Conservation (phyloP, 495 filamentous ascomycete species). For the Aspergillus carlsbadensis region DNA sequence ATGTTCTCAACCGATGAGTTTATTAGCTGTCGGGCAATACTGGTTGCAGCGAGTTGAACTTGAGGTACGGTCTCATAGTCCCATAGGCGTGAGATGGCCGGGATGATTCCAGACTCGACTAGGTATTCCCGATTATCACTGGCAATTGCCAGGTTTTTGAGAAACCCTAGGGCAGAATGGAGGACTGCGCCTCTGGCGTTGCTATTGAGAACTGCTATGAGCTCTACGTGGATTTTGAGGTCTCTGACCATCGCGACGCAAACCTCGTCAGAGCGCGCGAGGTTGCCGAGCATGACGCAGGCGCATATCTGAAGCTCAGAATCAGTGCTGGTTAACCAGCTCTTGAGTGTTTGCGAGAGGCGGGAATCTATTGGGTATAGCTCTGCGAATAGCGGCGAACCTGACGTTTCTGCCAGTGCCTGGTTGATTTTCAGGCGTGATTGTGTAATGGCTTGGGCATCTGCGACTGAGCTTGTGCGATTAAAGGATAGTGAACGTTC, state of each 20-base stretch:
- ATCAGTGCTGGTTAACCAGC: constrained; percentile 50
- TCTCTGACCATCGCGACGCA: constrained; percentile 57
- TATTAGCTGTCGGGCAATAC: constrained; percentile 65
- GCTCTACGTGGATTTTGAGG: constrained; percentile 50
- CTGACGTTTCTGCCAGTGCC: constrained; percentile 63
- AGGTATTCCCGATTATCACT: constrained; percentile 58
- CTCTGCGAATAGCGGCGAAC: constrained; percentile 52
- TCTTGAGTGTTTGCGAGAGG: constrained; percentile 52
- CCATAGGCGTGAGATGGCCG: constrained; percentile 61
- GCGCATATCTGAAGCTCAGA: constrained; percentile 68
- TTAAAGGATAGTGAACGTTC: constrained; percentile 29
- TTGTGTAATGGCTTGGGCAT: constrained; percentile 51
- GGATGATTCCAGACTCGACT: constrained; percentile 51
- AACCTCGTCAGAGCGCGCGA: constrained; percentile 68
- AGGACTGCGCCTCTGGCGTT: constrained; percentile 52
- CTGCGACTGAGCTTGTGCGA: constrained; percentile 38
- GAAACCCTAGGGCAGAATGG: constrained; percentile 68
- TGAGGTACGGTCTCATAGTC: constrained; percentile 60
- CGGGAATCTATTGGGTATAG: constrained; percentile 48
- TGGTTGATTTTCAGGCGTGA: constrained; percentile 55
- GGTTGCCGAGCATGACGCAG: constrained; percentile 74
- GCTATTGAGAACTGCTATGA: constrained; percentile 53
- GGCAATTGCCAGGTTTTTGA: constrained; percentile 77
- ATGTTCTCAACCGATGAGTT: constrained; percentile 59
- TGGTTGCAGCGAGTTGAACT: constrained; percentile 67